These are phyloP conservation scores for Asclepias syriaca DNA, from an alignment of 257 asterid genomes.

Conservation along the genomic window DNA sequence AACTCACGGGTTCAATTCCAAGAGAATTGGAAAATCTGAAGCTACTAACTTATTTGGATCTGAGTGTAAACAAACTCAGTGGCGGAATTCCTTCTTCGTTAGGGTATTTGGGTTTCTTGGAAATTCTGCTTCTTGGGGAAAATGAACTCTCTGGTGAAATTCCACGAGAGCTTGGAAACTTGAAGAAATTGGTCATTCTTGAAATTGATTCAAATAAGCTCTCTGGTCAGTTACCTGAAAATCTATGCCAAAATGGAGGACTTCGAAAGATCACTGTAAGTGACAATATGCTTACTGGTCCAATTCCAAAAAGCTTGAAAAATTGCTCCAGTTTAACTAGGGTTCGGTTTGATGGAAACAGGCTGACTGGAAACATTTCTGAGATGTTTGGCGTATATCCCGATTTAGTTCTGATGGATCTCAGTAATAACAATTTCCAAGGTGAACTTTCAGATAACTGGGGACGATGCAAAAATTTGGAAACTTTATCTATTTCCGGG, in stretches of 20 bases:
- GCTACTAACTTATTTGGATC: background rate
- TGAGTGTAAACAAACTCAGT: conserved; percentile 8
- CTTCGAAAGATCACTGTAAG: conserved; percentile 13
- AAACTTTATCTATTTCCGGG: conserved; percentile 19
- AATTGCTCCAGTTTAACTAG: conserved; percentile 29
- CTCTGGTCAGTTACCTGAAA: conserved; percentile 32
- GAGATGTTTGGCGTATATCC: conserved; percentile 36
- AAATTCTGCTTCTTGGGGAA: background rate
- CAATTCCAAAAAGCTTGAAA: conserved; percentile 31
- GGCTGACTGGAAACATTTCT: conserved; percentile 25
- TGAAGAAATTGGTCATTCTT: conserved; percentile 9
- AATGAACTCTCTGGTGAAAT: conserved; percentile 26
- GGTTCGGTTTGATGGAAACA: conserved; percentile 29
- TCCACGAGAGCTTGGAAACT: conserved; percentile 13
- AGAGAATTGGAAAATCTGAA: conserved; percentile 18
- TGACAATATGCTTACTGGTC: conserved; percentile 26
- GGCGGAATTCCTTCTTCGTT: conserved; percentile 22
- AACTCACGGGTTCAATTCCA: conserved; percentile 19
- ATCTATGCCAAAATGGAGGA: conserved; percentile 21
- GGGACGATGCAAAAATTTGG: conserved; percentile 24
- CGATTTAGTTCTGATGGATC: conserved; percentile 15
- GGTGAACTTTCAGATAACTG: conserved; percentile 39
- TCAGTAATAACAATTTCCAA: conserved; percentile 26
- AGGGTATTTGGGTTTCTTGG: conserved; percentile 7
- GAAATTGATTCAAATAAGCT: conserved; percentile 20